These are phyloP conservation scores for Fusarium metavorans DNA, from an alignment of 2,329 filamentous ascomycete genomes.

Conservation along the genomic window DNA sequence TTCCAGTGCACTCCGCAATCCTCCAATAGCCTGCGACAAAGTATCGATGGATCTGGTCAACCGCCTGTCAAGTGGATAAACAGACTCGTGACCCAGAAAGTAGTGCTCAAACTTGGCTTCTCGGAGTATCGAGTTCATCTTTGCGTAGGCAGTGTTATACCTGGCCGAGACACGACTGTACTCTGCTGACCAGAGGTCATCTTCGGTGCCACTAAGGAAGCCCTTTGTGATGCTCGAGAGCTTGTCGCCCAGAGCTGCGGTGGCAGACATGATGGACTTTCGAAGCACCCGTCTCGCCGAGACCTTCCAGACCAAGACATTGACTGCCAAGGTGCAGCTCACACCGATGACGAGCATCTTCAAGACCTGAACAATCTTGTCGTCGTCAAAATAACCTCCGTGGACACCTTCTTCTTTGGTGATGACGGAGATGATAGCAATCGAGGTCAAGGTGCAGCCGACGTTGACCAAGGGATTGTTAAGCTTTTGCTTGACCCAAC, in stretches of 20 bases:
- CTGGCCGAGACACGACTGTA: conserved; percentile 72
- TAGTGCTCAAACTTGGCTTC: conserved; percentile 94
- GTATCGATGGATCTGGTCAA: conserved; percentile 87
- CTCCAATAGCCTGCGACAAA: conserved; percentile 89
- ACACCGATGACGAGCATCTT: conserved; percentile 89
- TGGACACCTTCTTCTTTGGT: conserved; percentile 94
- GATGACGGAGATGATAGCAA: conserved; percentile 89
- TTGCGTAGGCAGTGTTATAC: conserved; percentile 76
- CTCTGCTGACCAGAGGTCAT: conserved; percentile 75
- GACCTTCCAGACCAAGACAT: conserved; percentile 81
- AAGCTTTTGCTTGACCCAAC: conserved; percentile 85
- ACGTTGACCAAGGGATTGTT: conserved; percentile 86
- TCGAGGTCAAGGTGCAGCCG: conserved; percentile 85
- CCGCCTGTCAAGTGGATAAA: conserved; percentile 82
- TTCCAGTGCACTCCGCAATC: conserved; percentile 86
- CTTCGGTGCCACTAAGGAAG: conserved; percentile 85
- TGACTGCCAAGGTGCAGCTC: conserved; percentile 76
- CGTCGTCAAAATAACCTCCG: conserved; percentile 81
- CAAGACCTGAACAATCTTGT: conserved; percentile 84
- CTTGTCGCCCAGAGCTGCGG: conserved; percentile 83
- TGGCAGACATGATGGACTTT: conserved; percentile 77
- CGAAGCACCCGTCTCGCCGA: conserved; percentile 82
- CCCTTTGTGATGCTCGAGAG: conserved; percentile 83
- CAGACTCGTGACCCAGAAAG: conserved; percentile 79
- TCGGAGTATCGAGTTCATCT: conserved; percentile 80